phyloP scores from a whole-genome alignment of 345 rosid species.

The Eucalyptus regnans region DNA sequence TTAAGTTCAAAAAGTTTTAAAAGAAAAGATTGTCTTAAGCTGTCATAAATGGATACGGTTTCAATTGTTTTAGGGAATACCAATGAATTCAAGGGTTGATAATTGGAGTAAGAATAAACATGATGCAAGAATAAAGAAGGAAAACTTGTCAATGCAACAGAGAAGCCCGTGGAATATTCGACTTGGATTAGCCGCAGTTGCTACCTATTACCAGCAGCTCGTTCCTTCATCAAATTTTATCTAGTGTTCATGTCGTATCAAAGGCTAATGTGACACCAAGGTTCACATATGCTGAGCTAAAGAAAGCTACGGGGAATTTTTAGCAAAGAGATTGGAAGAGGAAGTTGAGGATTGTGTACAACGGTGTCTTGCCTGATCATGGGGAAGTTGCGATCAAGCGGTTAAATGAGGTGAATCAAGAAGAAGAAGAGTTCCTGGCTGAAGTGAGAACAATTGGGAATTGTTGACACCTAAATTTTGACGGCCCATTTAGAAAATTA shows the following conservation, averaged over 20 bases:
- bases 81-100: background rate
- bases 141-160: background rate
- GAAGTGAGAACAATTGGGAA: conserved; percentile 13
- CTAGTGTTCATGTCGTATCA: background rate
- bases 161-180: background rate
- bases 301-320: background rate
- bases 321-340: background rate
- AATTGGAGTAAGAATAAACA: background rate
- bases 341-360: conserved; percentile 10
- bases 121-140: background rate
- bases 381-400: conserved; percentile 4
- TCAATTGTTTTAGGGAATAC: background rate
- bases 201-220: background rate
- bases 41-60: background rate
- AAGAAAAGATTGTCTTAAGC: background rate
- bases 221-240: background rate
- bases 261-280: background rate
- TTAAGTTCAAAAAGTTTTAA: no score
- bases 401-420: background rate
- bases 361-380: background rate
- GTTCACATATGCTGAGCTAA: conserved; percentile 3
- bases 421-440: conserved; percentile 6
- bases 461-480: no score
- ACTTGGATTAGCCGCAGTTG: background rate
- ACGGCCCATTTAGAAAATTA: no score